phyloP scores from a whole-genome alignment of 129 eudicot genomes.

The Centella asiatica region DNA sequence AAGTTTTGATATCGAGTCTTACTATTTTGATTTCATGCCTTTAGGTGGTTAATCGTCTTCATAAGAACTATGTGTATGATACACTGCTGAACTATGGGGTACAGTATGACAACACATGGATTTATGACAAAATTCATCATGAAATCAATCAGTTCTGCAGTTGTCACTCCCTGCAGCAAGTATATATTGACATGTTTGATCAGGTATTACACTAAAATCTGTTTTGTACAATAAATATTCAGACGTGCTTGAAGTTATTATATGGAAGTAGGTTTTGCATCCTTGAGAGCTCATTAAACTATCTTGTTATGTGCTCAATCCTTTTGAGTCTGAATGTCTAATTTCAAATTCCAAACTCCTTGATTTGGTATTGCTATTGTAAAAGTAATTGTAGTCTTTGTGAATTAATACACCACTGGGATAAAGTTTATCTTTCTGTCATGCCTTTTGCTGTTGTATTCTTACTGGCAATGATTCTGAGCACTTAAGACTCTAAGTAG shows the following conservation, averaged over 20 bases:
- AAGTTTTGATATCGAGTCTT: conserved; percentile 1
- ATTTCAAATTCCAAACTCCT: neutral
- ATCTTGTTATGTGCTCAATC: neutral
- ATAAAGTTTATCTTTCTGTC: no score
- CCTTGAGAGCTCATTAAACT: neutral
- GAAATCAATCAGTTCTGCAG: conserved; percentile 98
- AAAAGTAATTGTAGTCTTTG: neutral
- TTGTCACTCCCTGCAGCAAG: conserved; percentile 91
- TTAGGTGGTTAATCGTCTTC: conserved; percentile 91
- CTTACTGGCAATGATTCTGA: no score
- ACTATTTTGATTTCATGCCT: conserved; percentile 3
- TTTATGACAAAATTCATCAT: conserved; percentile 94
- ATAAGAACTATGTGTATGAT: conserved; percentile 67
- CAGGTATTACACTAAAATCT: no score
- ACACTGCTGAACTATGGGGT: conserved; percentile 86
- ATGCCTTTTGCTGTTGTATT: no score
- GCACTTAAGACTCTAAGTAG: no score
- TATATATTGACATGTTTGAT: conserved; percentile 96
- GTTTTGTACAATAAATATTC: no score
- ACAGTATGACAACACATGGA: conserved; percentile 93
- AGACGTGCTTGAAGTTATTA: neutral
- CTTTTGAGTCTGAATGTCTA: neutral
- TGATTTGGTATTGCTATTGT: neutral
- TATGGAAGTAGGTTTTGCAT: neutral
- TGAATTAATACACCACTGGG: no score